Evolutionary conservation across 1,284 basidiomycete genomes (phyloP), one percentile per base, ranked within the genome.

Genomic region (Heterobasidion parviporum): DNA sequence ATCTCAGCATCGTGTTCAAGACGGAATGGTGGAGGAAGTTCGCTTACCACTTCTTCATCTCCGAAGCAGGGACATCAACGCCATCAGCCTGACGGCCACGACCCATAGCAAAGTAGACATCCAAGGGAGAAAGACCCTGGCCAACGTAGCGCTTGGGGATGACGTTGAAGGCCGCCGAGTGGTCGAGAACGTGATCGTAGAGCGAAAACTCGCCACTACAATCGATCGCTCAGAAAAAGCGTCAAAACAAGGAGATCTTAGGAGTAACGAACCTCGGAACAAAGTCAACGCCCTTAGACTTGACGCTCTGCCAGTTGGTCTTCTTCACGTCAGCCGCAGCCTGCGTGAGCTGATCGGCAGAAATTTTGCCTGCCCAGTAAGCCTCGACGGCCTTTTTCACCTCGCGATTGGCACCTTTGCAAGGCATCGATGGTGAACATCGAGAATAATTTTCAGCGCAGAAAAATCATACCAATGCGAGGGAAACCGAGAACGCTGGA

Each of bases 141-240:
- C 89, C 87, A 61, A 85, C 78, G 75, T 99, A 99, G 65, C 95
- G 92, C 74, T 92, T 86, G 64, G 97, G 97, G 70, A 99, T 93
- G 66, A 91, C 94, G 74, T 97, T 97, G 82, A 99, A 97, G 57
- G 92, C 89, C 67, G 89, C 86, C 63, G 94, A 96, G 75, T 96
- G 92, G 77, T 99, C 97, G 66, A 99, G 89, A 68, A 99, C 93
- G 73, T 98, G 94, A 77, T 99, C 97, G 74, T 99, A 99, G 64
- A 99, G 87, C 49, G 96, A 91, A 76, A 98, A 99, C 70, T 98
- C 96, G 69, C 95, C 95, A 67, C 94, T 98, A 66, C 38, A 63
- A 45, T 53, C 55, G 51, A 45, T 48, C 50, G 14, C 45, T 58
- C 36, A 56, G 64, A 59, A 45, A 60, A 60, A 60, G 54, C 41